Evolutionary conservation across 768 basidiomycete species (phyloP).

Genomic region (Vishniacozyma victoriae): DNA sequence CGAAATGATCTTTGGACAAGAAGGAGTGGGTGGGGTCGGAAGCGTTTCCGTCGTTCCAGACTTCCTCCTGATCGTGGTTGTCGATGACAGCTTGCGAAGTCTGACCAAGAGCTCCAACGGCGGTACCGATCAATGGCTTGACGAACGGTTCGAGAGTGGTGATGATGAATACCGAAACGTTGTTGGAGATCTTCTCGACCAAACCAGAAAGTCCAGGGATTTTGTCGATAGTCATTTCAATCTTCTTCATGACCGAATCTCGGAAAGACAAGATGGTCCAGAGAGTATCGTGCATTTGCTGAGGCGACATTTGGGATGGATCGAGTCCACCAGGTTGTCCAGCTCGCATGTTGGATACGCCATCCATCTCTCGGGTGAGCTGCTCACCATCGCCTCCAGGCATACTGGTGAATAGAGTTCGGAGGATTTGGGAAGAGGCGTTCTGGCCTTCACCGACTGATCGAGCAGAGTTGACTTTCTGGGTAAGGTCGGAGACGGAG

Average conservation of each 20-base stretch:
- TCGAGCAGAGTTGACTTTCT: slow-evolving; percentile 67
- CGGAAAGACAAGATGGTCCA: slow-evolving; percentile 84
- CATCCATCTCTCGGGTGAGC: slow-evolving; percentile 68
- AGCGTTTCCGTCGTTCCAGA: slow-evolving; percentile 77
- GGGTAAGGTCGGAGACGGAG: slow-evolving; percentile 80
- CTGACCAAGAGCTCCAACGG: slow-evolving; percentile 58
- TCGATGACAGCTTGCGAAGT: slow-evolving; percentile 74
- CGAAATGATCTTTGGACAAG: slow-evolving; percentile 74
- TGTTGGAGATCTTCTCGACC: slow-evolving; percentile 72
- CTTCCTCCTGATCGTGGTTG: slow-evolving; percentile 74
- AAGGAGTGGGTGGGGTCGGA: slow-evolving; percentile 60
- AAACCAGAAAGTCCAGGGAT: slow-evolving; percentile 69
- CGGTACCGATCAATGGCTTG: slow-evolving; percentile 68
- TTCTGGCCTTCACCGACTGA: slow-evolving; percentile 49
- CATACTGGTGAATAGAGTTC: slow-evolving; percentile 35
- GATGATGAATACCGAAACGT: slow-evolving; percentile 65
- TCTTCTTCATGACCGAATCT: slow-evolving; percentile 75
- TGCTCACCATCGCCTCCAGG: slow-evolving; percentile 48
- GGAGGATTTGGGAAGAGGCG: slow-evolving; percentile 24
- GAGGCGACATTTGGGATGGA: slow-evolving; percentile 78
- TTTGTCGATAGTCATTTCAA: slow-evolving; percentile 58
- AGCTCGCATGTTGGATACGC: slow-evolving; percentile 56
- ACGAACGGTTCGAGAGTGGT: slow-evolving; percentile 79
- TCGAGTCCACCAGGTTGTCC: slow-evolving; percentile 61
- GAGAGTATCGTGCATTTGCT: slow-evolving; percentile 73